Evolutionary conservation across 768 basidiomycete species (phyloP), one percentile per base, ranked within the genome.

Genomic region (Sporobolomyces pararoseus): DNA sequence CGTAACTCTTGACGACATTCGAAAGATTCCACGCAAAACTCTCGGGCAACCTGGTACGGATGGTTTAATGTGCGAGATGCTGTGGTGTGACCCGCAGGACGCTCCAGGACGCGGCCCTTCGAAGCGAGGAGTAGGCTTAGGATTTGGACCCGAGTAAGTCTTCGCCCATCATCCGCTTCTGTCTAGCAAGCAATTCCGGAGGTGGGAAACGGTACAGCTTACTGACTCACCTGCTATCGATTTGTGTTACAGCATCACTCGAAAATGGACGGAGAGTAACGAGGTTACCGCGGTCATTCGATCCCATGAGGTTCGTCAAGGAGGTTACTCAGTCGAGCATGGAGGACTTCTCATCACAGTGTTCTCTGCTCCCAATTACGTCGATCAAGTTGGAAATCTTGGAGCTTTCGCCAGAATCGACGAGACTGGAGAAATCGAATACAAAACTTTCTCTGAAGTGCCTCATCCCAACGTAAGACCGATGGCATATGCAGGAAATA

Each of bases 321-420:
- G 89, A 67, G 96, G 96, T 19, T 98, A 97, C 80, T 87, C 93
- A 72, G 84, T 98, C 63, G 96, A 98, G 78, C 96, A 98, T 77
- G 85, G 89, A 72, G 95, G 96, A 2, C 82, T 96, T 50, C 96
- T 95, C 80, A 94, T 90, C 35, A 98, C 96, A 17, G 92, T 91
- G 10, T 94, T 93, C 79, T 92, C 90, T 52, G 94, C 95, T 46
- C 95, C 95, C 5, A 97, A 98, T 79, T 93, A 94, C 75, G 72
- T 75, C 32, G 92, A 95, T 80, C 89, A 92, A 77, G 87, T 84
- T 4, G 89, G 90, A 9, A 95, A 95, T 81, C 92, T 91, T 80
- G 93, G 89, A 14, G 92, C 92, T 68, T 94, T 88, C 79, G 90
- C 91, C 0, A 59, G 72, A 34, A 74, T 78, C 46, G 73, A 75